Evolutionary conservation across 2,329 filamentous ascomycete species (phyloP).

Genomic region (Pseudogymnoascus sp.): DNA sequence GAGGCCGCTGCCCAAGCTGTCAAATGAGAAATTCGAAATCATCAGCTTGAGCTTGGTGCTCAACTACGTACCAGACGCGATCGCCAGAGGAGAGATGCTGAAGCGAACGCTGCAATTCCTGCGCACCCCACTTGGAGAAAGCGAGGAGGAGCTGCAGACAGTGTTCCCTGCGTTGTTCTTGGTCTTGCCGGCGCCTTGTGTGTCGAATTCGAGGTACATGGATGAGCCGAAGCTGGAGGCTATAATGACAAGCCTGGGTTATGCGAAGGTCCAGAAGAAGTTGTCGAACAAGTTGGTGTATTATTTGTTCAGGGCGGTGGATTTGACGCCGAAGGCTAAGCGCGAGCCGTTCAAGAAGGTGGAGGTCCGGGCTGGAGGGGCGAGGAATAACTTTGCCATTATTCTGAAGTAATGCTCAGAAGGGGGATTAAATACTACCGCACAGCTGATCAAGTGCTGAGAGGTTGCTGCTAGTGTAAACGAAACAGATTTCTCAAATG

Average conservation of each 20-base stretch:
- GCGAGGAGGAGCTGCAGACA: conserved; percentile 21
- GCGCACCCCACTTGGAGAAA: conserved; percentile 26
- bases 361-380: conserved; percentile 65
- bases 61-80: conserved; percentile 81
- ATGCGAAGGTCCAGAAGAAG: conserved; percentile 57
- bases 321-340: conserved; percentile 16
- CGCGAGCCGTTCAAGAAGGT: conserved; percentile 55
- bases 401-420: conserved; percentile 41
- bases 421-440: neutral
- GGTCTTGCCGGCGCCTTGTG: conserved; percentile 79
- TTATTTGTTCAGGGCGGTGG: conserved; percentile 65
- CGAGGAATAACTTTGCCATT: conserved; percentile 87
- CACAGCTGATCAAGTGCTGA: conserved; percentile 8
- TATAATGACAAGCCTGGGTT: conserved; percentile 75
- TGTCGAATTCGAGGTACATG: conserved; percentile 86
- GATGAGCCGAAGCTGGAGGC: conserved; percentile 58
- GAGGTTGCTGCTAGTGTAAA: conserved; percentile 9
- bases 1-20: conserved; percentile 58
- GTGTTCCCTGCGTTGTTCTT: conserved; percentile 70
- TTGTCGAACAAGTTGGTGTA: conserved; percentile 78
- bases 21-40: conserved; percentile 68
- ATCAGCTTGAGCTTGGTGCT: conserved; percentile 87
- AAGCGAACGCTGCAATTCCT: conserved; percentile 66
- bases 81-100: conserved; percentile 76
- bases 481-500: conserved; percentile 7